Evolutionary conservation across 2,329 filamentous ascomycete genomes (phyloP), one percentile per base, ranked within the genome.

Genomic region (Diaporthe caulivora): DNA sequence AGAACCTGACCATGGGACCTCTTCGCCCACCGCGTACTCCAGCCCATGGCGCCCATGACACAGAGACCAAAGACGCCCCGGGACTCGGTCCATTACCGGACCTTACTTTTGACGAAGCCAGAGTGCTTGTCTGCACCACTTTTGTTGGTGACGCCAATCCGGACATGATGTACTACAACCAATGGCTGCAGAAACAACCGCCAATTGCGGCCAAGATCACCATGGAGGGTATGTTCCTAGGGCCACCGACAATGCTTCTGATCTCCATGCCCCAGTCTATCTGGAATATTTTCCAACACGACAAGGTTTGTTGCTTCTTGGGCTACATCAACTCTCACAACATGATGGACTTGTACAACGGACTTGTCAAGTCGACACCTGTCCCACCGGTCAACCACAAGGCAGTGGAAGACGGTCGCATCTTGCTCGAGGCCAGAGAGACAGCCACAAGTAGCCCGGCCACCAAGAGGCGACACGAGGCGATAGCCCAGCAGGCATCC

Each of bases 221-320:
- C 9, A 90, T 92, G 6, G 91, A 92, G 78, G 91, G 90, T 76
- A 92, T 92, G 89, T 92, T 92, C 75, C 83, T 92, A 24, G 91
- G 91, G 0, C 91, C 91, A 0, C 90, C 91, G 1, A 92, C 91
- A 0, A 91, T 92, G 84, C 82, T 92, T 11, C 83, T 92, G 40
- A 90, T 92, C 70, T 92, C 91, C 5, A 92, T 92, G 88, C 90
- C 91, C 5, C 86, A 88, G 72, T 86, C 87, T 7, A 86, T 92
- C 18, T 92, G 90, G 89, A 90, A 88, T 76, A 86, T 91, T 29
- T 88, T 92, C 10, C 89, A 92, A 80, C 88, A 91, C 74, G 90
- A 92, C 76, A 92, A 92, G 78, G 90, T 92, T 29, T 92, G 91
- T 81, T 91, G 88, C 76, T 92, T 91, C 74, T 79, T 92, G 58